A percentile compares a stretch with the other conserved stretches of the same genome.
These are phyloP conservation scores for Colletotrichum sp. DNA, from an alignment of 2,329 filamentous ascomycete genomes.

Conservation along the genomic window DNA sequence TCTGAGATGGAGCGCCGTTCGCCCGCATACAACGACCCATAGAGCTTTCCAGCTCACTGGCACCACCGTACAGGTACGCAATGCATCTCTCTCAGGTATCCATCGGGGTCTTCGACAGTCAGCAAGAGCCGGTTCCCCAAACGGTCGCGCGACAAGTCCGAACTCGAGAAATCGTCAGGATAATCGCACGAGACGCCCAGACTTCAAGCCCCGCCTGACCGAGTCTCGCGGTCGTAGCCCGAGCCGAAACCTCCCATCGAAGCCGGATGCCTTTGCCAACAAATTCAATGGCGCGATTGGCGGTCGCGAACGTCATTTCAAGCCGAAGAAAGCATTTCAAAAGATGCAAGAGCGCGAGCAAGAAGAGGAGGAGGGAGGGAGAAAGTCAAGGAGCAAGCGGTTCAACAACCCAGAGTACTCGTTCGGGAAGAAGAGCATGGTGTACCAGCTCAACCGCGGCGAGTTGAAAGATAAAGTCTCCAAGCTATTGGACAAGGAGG, in stretches of 20 bases:
- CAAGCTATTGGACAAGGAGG: conserved; percentile 17
- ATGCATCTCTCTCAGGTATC: conserved; percentile 65
- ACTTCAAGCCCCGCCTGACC: conserved; percentile 23
- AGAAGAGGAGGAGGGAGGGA: conserved; percentile 34
- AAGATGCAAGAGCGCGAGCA: conserved; percentile 39
- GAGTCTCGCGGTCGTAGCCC: neutral
- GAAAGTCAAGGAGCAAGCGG: conserved; percentile 52
- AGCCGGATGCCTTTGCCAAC: conserved; percentile 3
- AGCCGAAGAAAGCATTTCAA: conserved; percentile 58
- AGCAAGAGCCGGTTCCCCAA: conserved; percentile 29
- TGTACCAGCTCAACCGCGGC: conserved; percentile 58
- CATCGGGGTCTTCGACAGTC: conserved; percentile 66
- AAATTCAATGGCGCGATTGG: conserved; percentile 1
- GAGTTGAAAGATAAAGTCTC: conserved; percentile 34
- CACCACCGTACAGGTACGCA: neutral
- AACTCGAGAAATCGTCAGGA: neutral
- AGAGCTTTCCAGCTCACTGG: neutral
- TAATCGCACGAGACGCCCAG: neutral
- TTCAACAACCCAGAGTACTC: conserved; percentile 54
- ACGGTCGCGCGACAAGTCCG: neutral
- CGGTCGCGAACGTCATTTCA: conserved; percentile 33
- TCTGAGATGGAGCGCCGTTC: conserved; percentile 5
- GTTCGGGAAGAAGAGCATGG: conserved; percentile 61
- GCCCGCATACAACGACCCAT: neutral
- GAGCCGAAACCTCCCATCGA: neutral